Evolutionary conservation across 768 basidiomycete genomes (phyloP), one percentile per base, ranked within the genome.

Genomic region (Naganishia friedmannii): DNA sequence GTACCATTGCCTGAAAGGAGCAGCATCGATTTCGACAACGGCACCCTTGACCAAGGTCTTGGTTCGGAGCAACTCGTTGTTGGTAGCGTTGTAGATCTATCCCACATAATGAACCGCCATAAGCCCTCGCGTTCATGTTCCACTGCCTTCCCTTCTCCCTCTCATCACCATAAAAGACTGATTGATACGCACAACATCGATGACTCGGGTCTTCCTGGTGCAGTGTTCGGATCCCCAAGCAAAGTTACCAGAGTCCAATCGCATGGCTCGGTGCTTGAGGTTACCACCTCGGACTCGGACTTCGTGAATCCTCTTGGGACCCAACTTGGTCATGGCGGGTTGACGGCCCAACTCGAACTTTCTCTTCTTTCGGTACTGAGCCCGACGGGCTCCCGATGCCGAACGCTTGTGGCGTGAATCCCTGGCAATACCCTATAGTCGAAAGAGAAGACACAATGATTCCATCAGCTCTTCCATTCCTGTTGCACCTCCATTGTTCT

Each of bases 331-430:
- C 87, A 85, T 93, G 76, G 96, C 96, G 70, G 96, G 86, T 82
- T 98, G 96, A 82, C 96, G 93, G 82, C 95, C 96, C 79, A 97
- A 89, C 87, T 99, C 96, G 84, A 98, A 98, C 86, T 98, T 97
- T 89, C 96, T 89, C 92, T 98, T 99, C 88, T 99, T 99, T 87
- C 95, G 92, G 86, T 76, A 76, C 75, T 79, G 76, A 32, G 80
- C 80, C 72, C 78, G 71, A 60, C 80, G 77, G 72, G 81, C 81
- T 73, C 81, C 95, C 58, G 92, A 89, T 77, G 87, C 89, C 75
- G 93, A 90, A 82, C 94, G 92, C 85, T 98, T 98, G 87, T 98
- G 93, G 82, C 95, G 87, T 78, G 93, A 95, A 74, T 93, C 88
- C 78, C 95, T 90, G 80, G 95, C 91, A 83, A 98, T 97, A 92